Percentiles rank a stretch among this genome's conserved stretches.
These are phyloP conservation scores for Ascochyta koolunga DNA, from an alignment of 2,329 filamentous ascomycete genomes.

Conservation along the genomic window DNA sequence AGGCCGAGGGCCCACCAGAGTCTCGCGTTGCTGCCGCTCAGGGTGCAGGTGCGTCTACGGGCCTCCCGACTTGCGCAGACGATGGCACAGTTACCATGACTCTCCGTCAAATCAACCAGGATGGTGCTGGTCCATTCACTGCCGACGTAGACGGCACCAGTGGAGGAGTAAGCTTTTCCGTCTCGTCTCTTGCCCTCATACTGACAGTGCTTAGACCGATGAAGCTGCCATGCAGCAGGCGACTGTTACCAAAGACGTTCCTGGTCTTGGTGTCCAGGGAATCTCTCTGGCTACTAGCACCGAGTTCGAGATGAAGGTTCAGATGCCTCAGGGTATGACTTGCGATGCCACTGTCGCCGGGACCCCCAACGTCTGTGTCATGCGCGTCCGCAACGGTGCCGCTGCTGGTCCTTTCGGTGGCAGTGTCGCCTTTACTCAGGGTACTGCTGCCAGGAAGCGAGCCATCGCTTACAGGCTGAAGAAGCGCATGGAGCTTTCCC, in stretches of 20 bases:
- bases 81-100: constrained; percentile 67
- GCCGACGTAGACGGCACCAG: constrained; percentile 68
- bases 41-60: constrained; percentile 60
- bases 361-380: constrained; percentile 67
- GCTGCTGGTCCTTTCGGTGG: constrained; percentile 71
- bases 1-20: constrained; percentile 56
- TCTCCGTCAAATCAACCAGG: constrained; percentile 72
- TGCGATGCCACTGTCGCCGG: constrained; percentile 67
- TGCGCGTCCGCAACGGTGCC: constrained; percentile 67
- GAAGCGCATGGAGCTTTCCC: constrained; percentile 46
- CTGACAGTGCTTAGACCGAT: constrained; percentile 51
- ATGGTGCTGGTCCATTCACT: constrained; percentile 69
- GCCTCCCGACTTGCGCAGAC: constrained; percentile 66
- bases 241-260: constrained; percentile 65
- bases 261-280: constrained; percentile 62
- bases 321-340: constrained; percentile 72
- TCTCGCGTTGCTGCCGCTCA: constrained; percentile 60
- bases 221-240: constrained; percentile 65
- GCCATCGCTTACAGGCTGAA: constrained; percentile 61
- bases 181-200: background rate
- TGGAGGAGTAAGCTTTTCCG: constrained; percentile 53
- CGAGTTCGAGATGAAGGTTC: constrained; percentile 68
- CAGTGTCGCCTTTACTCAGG: constrained; percentile 69
- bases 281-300: constrained; percentile 64
- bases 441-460: constrained; percentile 63